A percentile compares a stretch with the other conserved stretches of the same genome.
Conservation (phyloP, 2,329 filamentous ascomycete species). For the Dryadomyces quercivorus region DNA sequence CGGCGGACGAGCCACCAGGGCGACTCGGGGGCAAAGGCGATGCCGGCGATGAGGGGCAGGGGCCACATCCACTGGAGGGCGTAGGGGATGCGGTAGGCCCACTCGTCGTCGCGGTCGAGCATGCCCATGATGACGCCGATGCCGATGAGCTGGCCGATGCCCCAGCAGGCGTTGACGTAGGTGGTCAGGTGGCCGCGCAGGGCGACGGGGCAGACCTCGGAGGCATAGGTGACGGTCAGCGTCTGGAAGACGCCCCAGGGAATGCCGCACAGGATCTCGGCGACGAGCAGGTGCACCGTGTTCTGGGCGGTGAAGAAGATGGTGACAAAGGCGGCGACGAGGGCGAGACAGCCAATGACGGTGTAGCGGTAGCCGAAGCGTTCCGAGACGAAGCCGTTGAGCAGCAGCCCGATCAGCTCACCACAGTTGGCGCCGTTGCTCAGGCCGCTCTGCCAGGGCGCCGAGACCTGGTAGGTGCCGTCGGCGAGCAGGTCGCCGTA, state of each 20-base stretch:
- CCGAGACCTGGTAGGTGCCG: slow-evolving; percentile 41
- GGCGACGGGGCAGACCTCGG: slow-evolving; percentile 61
- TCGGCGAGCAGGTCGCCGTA: slow-evolving; percentile 37
- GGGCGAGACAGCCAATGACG: slow-evolving; percentile 43
- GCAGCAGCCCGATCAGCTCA: slow-evolving; percentile 52
- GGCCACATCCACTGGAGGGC: slow-evolving; percentile 69
- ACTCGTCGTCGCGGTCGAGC: slow-evolving; percentile 47
- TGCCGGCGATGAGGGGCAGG: slow-evolving; percentile 50
- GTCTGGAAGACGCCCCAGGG: slow-evolving; percentile 28
- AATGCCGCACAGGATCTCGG: slow-evolving; percentile 49
- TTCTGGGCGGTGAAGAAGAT: slow-evolving; percentile 54
- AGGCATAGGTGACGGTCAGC: slow-evolving; percentile 50
- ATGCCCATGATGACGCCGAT: slow-evolving; percentile 63
- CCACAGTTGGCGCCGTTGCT: slow-evolving; percentile 44
- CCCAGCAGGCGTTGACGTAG: slow-evolving; percentile 70
- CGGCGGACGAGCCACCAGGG: slow-evolving; percentile 68
- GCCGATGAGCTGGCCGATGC: slow-evolving; percentile 60
- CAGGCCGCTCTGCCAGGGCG: slow-evolving; percentile 49
- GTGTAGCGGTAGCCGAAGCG: slow-evolving; percentile 56
- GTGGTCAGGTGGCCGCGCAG: slow-evolving; percentile 61
- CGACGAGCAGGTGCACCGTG: slow-evolving; percentile 44
- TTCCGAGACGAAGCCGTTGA: slow-evolving; percentile 55
- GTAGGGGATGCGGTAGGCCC: slow-evolving; percentile 55
- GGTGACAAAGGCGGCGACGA: slow-evolving; percentile 44
- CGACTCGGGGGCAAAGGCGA: slow-evolving; percentile 57